Evolutionary conservation across 2,329 filamentous ascomycete species (phyloP).

Genomic region (Fusarium chuoi): DNA sequence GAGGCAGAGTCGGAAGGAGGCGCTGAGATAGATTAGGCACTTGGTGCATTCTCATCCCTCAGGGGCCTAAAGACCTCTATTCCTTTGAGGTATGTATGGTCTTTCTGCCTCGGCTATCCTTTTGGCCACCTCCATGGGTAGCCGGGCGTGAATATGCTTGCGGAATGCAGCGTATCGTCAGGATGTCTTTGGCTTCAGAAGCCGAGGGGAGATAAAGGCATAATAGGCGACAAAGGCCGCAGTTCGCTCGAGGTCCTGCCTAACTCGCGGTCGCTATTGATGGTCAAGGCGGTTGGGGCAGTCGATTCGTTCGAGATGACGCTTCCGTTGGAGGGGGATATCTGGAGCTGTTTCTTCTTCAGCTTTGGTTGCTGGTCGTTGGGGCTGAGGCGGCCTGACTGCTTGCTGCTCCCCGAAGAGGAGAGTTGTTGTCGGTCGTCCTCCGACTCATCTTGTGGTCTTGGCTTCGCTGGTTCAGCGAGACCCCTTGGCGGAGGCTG

Average conservation of each 20-base stretch:
- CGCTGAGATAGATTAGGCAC: neutral
- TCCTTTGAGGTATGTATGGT: neutral
- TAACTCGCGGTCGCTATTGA: conserved; percentile 52
- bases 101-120: neutral
- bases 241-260: conserved; percentile 54
- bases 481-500: conserved; percentile 65
- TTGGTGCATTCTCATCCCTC: neutral
- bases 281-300: conserved; percentile 58
- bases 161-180: conserved; percentile 9
- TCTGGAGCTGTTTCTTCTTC: conserved; percentile 58
- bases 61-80: neutral
- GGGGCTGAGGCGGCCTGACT: conserved; percentile 47
- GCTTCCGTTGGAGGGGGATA: conserved; percentile 56
- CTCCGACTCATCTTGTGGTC: conserved; percentile 38
- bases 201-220: conserved; percentile 71
- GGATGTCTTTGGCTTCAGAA: conserved; percentile 52
- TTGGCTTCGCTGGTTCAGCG: conserved; percentile 48
- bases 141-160: conserved; percentile 8
- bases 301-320: conserved; percentile 56
- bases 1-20: neutral
- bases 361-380: conserved; percentile 40
- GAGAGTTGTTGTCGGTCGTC: conserved; percentile 53
- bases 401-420: conserved; percentile 73
- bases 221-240: conserved; percentile 71
- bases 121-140: neutral